A percentile compares a stretch with the other conserved stretches of the same genome.
Evolutionary conservation across 495 filamentous ascomycete species (phyloP).

Genomic region (Physcia stellaris): DNA sequence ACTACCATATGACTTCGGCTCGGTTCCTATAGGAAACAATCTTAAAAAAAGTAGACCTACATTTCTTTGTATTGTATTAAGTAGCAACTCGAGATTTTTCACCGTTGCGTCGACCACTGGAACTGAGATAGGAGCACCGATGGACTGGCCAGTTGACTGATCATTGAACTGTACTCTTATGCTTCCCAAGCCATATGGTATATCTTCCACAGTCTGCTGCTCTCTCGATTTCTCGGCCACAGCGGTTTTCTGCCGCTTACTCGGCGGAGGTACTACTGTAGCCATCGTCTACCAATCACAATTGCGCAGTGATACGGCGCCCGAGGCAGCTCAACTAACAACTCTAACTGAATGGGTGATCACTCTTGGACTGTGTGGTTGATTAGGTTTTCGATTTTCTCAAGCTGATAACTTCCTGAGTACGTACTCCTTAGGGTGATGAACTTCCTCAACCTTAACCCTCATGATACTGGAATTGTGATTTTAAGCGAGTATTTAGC

Average conservation of each 20-base stretch:
- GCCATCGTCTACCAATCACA: conserved; percentile 52
- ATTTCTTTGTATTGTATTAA: conserved; percentile 77
- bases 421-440: too few relatives aligned
- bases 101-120: conserved; percentile 74
- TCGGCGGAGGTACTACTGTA: conserved; percentile 77
- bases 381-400: not conserved
- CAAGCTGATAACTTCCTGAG: not conserved
- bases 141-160: conserved; percentile 55
- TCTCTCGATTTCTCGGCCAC: conserved; percentile 54
- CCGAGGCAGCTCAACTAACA: not conserved
- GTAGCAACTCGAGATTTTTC: conserved; percentile 79
- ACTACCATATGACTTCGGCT: too few relatives aligned
- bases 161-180: conserved; percentile 83
- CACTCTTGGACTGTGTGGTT: not conserved
- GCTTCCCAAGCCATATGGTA: conserved; percentile 59
- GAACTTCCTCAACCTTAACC: too few relatives aligned
- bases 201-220: conserved; percentile 63
- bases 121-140: conserved; percentile 60
- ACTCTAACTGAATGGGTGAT: too few relatives aligned
- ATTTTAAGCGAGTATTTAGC: too few relatives aligned
- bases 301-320: not conserved
- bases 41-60: conserved; percentile 33
- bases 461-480: too few relatives aligned
- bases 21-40: conserved; percentile 5
- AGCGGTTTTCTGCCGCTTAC: conserved; percentile 74